Percentiles rank a stretch among this genome's conserved stretches.
These are phyloP conservation scores for Diddensiella transvaalensis DNA, from an alignment of 805 yeast species.

Conservation along the genomic window DNA sequence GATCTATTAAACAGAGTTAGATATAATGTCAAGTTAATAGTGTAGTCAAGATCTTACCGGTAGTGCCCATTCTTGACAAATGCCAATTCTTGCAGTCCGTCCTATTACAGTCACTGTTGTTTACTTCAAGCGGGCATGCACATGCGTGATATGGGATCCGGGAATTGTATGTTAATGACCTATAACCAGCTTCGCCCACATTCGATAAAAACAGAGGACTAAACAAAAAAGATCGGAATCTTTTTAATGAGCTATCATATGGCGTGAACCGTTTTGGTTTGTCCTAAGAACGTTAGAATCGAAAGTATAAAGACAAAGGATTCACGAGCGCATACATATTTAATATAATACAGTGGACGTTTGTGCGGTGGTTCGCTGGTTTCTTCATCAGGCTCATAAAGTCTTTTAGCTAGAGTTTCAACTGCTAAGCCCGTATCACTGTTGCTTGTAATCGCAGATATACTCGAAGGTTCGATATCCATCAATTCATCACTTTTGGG, in stretches of 20 bases:
- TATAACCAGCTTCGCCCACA: conserved; percentile 15
- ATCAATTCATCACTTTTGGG: no score
- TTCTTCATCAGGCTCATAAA: no score
- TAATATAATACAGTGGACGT: background rate
- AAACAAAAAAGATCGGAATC: conserved; percentile 25
- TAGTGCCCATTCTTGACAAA: conserved; percentile 15
- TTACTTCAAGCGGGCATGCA: conserved; percentile 9
- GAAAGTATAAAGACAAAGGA: background rate
- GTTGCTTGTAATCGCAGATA: no score
- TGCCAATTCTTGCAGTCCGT: conserved; percentile 20
- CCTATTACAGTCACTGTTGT: conserved; percentile 18
- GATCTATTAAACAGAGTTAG: conserved; percentile 9
- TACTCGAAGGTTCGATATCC: no score
- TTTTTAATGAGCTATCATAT: conserved; percentile 25
- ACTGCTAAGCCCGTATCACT: no score
- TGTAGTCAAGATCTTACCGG: conserved; percentile 14
- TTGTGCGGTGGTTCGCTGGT: background rate
- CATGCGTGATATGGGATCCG: background rate
- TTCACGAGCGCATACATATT: background rate
- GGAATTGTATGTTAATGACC: conserved; percentile 23
- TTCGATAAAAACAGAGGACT: conserved; percentile 21
- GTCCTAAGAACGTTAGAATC: conserved; percentile 4
- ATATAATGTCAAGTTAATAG: conserved; percentile 6
- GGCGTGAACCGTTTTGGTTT: conserved; percentile 12
- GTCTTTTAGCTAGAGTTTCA: no score